Evolutionary conservation across 306 rosid species (phyloP), one percentile per base, ranked within the genome.

Genomic region (Coriaria nepalensis): DNA sequence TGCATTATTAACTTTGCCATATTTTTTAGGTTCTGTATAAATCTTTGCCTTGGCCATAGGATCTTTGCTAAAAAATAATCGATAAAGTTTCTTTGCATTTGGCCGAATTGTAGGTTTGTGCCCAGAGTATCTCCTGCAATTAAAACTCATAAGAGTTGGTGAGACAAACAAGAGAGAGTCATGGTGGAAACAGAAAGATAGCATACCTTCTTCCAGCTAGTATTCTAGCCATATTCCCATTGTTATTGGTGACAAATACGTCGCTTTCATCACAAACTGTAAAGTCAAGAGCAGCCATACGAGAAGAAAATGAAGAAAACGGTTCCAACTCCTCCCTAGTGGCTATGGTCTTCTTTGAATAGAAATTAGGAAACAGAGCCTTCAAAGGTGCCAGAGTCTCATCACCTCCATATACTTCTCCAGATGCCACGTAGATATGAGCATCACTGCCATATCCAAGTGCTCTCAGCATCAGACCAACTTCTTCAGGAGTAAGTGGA

Each of bases 31-130:
- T 52, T 55, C 71, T 13, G 64, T 49, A 11, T 50, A 69, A 61
- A 59, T 64, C 40, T 57, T 77, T 2, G 15, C 65, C 54, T 68
- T 76, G 67, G 81, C 70, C 46, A 36, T 57, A 15, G 83, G 62
- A 78, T 75, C 85, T 82, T 72, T 79, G 70, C 43, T 63, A 65
- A 71, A 53, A 78, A 85, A 81, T 76, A 85, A 64, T 32, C 83
- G 73, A 46, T 77, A 85, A 34, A 85, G 81, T 50, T 92, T 92
- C 69, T 92, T 92, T 52, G 87, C 87, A 75, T 92, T 92, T 51
- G 98, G 98, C 53, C 98, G 98, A 62, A 92, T 79, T 38, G 98
- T 92, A 33, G 98, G 98, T 67, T 92, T 92, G 73, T 92, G 98
- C 50, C 96, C 96, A 55, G 77, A 82, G 74, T 85, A 92, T 68